phyloP scores from a whole-genome alignment of 345 rosid species.

The Dipteronia sinensis region DNA sequence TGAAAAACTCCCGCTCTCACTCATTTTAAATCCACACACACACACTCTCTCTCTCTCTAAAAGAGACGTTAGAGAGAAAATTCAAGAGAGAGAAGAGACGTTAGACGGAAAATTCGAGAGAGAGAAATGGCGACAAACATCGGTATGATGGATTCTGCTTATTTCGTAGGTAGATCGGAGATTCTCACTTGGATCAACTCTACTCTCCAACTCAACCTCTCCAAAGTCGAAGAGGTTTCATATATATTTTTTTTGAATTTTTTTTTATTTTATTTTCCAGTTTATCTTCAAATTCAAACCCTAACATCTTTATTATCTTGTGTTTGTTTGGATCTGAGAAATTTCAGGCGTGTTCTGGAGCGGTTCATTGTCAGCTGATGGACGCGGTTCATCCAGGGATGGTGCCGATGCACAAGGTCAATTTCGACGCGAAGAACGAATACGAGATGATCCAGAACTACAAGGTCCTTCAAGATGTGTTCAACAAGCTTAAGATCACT shows the following conservation, averaged over 20 bases:
- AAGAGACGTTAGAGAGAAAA: constrained; percentile 39
- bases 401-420: constrained; percentile 99
- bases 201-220: constrained; percentile 80
- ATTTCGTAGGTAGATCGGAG: constrained; percentile 96
- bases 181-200: constrained; percentile 95
- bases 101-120: too few relatives aligned
- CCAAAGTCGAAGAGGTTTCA: constrained; percentile 96
- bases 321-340: constrained; percentile 12
- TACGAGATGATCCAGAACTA: constrained; percentile 99
- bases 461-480: constrained; percentile 95
- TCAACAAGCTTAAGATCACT: constrained; percentile 91
- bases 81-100: too few relatives aligned
- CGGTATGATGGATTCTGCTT: constrained; percentile 93
- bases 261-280: background rate
- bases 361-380: constrained; percentile 95
- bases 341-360: constrained; percentile 84
- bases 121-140: constrained; percentile 66
- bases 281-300: background rate
- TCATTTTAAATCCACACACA: constrained; percentile 26
- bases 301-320: background rate
- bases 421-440: constrained; percentile 91
- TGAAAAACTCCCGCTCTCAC: constrained; percentile 47
- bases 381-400: constrained; percentile 84
- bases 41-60: constrained; percentile 4
- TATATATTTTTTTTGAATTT: too few relatives aligned